phyloP scores from a whole-genome alignment of 2,329 filamentous ascomycete genomes.

The Hymenoscyphus infarciens region DNA sequence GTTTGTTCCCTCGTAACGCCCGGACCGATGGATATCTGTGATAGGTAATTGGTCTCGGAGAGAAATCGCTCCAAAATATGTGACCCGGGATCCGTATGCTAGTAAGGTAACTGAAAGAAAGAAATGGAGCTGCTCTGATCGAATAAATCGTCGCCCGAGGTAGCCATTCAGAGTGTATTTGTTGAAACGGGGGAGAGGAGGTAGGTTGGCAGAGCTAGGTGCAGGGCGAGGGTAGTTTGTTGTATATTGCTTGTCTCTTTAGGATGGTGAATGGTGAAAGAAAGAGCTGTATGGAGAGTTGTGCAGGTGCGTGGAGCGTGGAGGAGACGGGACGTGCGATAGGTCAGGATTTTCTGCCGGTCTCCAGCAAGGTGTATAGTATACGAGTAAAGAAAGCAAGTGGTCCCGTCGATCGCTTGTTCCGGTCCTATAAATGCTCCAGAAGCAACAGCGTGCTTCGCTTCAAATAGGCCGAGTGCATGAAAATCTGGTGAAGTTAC shows the following conservation, averaged over 20 bases:
- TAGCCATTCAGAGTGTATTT: conserved; percentile 31
- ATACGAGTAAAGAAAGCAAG: not conserved
- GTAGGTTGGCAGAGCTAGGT: not conserved
- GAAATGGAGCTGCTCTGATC: conserved; percentile 30
- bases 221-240: not conserved
- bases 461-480: not conserved
- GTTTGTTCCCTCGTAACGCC: not conserved
- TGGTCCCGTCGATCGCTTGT: not conserved
- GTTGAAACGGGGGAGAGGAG: not conserved
- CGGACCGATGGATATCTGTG: not conserved
- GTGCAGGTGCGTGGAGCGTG: conserved; percentile 1
- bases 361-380: no score
- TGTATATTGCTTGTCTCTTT: not conserved
- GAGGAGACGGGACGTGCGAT: not conserved
- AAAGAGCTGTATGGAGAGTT: not conserved
- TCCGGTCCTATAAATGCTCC: not conserved
- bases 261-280: not conserved
- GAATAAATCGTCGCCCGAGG: conserved; percentile 24
- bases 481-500: not conserved
- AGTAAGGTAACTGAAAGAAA: conserved; percentile 20
- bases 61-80: not conserved
- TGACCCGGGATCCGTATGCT: conserved; percentile 9
- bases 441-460: not conserved
- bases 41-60: not conserved
- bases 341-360: not conserved